phyloP scores from a whole-genome alignment of 495 filamentous ascomycete genomes.

The Neurospora sp. region DNA sequence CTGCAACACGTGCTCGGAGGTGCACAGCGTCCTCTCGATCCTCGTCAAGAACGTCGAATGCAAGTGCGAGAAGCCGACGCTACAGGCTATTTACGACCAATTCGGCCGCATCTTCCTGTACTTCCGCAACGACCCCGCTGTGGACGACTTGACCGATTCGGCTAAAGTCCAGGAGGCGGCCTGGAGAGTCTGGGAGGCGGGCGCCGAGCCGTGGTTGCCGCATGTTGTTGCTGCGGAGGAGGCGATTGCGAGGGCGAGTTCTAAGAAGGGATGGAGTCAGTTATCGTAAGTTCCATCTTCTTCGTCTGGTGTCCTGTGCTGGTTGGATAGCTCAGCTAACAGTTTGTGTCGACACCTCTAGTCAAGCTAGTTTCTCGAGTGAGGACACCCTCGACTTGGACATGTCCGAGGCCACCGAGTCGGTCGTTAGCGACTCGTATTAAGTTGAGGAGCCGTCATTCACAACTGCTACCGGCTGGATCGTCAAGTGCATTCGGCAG shows the following conservation, averaged over 20 bases:
- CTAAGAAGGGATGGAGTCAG: slow-evolving; percentile 7
- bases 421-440: neutral
- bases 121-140: slow-evolving; percentile 20
- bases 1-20: slow-evolving; percentile 17
- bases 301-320: neutral
- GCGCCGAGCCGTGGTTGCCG: slow-evolving; percentile 12
- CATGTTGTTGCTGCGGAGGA: slow-evolving; percentile 3
- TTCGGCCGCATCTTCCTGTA: slow-evolving; percentile 21
- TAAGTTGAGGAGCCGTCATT: neutral
- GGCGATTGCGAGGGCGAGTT: slow-evolving; percentile 19
- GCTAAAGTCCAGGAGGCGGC: slow-evolving; percentile 17
- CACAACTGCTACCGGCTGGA: neutral
- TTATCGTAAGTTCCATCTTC: slow-evolving; percentile 7
- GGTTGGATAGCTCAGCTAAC: neutral
- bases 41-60: slow-evolving; percentile 8
- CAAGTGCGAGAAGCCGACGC: slow-evolving; percentile 11
- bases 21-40: slow-evolving; percentile 13
- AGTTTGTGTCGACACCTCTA: neutral
- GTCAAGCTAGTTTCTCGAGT: slow-evolving; percentile 5
- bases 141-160: slow-evolving; percentile 16
- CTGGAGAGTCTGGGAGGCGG: slow-evolving; percentile 17
- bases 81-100: slow-evolving; percentile 27
- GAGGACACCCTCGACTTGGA: slow-evolving; percentile 6
- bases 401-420: neutral
- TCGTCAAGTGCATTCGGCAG: neutral